Evolutionary conservation across 495 filamentous ascomycete species (phyloP), one percentile per base, ranked within the genome.

Genomic region (Penicillium egyptiacum): DNA sequence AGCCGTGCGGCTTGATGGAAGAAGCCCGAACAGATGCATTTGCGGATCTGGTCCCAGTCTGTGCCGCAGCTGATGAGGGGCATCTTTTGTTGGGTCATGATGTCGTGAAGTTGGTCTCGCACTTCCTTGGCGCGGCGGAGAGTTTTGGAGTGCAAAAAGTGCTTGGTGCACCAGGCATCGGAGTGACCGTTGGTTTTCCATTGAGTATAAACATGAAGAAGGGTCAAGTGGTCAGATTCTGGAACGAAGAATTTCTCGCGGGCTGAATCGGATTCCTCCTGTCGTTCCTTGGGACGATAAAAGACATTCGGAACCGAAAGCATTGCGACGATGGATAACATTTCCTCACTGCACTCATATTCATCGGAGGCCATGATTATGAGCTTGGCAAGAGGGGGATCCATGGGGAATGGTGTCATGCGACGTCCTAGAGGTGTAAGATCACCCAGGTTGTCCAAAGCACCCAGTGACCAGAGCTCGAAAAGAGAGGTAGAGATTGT

Each of bases 231-330:
- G 71, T 99, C 95, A 3, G 91, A 96, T 74, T 99, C 94, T 16
- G 92, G 90, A 14, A 98, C 95, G 70, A 96, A 98, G 73, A 99
- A 99, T 65, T 97, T 96, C 65, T 99, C 95, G n/a, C 92, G 83
- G 4, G 95, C 93, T 0, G 92, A 86, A 66, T 99, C 95, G 16
- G 92, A 92, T 75, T 99, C 95, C 61, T 98, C 95, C 64, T 96
- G 90, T 0, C 95, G 88, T 69, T 99, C 95, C 64, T 96, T 97
- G 9, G 95, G 95, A 17, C 95, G 90, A 72, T 96, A 98, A 78
- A 97, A 99, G 40, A 98, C 94, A 61, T 84, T 92, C 12, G 95
- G 94, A 0, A 98, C 95, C 4, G 91, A 96, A 16, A 99, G 83
- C 95, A 99, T 98, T 25, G 91, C 92, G 19, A 98, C 95, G 58